Conservation (phyloP, 1,284 basidiomycete genomes). For the Sporisorium sorghi region DNA sequence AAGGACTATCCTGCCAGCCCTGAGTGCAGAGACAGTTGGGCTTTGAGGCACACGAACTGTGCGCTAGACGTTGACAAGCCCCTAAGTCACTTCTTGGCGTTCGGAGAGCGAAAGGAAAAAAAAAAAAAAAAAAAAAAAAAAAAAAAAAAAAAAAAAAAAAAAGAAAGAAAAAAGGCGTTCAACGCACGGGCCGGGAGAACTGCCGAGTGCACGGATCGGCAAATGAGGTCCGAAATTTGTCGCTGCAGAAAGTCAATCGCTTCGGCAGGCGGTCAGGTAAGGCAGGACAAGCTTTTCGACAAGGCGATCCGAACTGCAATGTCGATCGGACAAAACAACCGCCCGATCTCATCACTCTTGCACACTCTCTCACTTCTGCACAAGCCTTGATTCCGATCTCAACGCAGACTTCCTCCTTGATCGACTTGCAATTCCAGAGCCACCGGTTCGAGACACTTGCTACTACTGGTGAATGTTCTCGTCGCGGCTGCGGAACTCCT, state of each 20-base stretch:
- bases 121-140: background rate
- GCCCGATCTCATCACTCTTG: no score
- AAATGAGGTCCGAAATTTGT: background rate
- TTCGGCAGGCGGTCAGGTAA: no score
- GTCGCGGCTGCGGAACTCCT: conserved; percentile 27
- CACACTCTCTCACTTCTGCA: no score
- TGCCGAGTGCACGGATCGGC: conserved; percentile 1
- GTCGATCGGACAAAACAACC: background rate
- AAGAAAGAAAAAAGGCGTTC: background rate
- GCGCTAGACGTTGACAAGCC: background rate
- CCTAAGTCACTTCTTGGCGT: conserved; percentile 2
- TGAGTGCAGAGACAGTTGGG: no score
- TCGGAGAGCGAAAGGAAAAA: background rate
- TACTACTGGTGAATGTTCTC: conserved; percentile 37
- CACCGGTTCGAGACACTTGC: background rate
- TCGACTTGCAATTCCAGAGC: background rate
- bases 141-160: background rate
- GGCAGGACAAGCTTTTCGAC: no score
- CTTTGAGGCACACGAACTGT: no score
- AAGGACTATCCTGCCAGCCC: no score
- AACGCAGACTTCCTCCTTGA: no score
- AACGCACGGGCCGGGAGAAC: conserved; percentile 4
- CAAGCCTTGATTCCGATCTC: no score
- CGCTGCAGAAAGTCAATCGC: no score
- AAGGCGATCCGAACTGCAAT: background rate